Percentiles rank a stretch among this genome's conserved stretches.
Evolutionary conservation across 176 grass and related monocot genomes (phyloP).

Genomic region (Oryza australiensis): DNA sequence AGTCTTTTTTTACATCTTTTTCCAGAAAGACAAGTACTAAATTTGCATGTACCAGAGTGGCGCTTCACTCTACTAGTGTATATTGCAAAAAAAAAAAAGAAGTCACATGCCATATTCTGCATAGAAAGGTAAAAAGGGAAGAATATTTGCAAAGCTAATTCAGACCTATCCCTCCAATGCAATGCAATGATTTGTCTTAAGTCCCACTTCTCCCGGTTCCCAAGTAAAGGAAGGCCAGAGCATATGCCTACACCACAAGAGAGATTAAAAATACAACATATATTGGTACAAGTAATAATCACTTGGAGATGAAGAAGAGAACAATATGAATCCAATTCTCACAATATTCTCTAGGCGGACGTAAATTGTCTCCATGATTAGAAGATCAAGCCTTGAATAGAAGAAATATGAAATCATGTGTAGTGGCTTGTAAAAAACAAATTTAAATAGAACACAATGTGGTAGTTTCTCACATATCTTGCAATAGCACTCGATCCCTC

Average conservation of each 20-base stretch:
- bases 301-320: not conserved
- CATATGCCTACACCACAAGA: not conserved
- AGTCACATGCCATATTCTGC: not conserved
- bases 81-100: not conserved
- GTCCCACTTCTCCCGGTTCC: not conserved
- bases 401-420: too few species aligned
- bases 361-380: not conserved
- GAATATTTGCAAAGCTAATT: constrained; percentile 4
- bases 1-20: not conserved
- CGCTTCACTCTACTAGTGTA: not conserved
- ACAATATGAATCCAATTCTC: not conserved
- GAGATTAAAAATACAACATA: not conserved
- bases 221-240: not conserved
- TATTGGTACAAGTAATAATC: not conserved
- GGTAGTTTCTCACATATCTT: too few species aligned
- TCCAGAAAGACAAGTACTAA: not conserved
- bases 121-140: not conserved
- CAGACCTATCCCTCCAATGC: not conserved
- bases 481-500: too few species aligned
- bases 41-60: not conserved
- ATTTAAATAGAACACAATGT: too few species aligned
- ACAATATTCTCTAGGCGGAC: not conserved
- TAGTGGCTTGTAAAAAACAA: too few species aligned
- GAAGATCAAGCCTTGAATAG: not conserved
- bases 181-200: constrained; percentile 25